Conservation (phyloP, 2,329 filamentous ascomycete genomes). For the Annulohypoxylon truncatum region DNA sequence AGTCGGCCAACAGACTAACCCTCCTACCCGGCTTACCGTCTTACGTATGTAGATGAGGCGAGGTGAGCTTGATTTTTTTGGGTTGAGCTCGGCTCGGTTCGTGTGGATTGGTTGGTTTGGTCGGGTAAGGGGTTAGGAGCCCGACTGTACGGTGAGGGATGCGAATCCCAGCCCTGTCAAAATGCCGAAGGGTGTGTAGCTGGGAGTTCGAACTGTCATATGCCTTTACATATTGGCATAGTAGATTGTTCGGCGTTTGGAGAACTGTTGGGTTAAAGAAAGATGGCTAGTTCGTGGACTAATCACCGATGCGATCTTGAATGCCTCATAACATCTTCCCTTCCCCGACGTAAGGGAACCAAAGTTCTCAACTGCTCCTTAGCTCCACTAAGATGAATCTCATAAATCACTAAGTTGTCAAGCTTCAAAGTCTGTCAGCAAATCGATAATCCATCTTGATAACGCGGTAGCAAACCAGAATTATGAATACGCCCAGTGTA, state of each 20-base stretch:
- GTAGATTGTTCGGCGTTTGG: not conserved
- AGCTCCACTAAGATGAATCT: not conserved
- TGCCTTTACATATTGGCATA: not conserved
- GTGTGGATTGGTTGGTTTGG: not conserved
- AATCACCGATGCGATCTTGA: not conserved
- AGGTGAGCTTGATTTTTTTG: not conserved
- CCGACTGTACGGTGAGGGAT: constrained; percentile 24
- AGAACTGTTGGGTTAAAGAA: not conserved
- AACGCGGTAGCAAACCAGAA: not conserved
- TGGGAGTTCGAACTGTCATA: not conserved
- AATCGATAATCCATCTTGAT: not conserved
- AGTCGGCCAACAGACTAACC: not conserved
- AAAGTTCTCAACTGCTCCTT: not conserved
- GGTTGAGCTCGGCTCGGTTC: constrained; percentile 10
- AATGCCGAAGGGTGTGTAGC: constrained; percentile 1
- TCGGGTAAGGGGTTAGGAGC: constrained; percentile 5
- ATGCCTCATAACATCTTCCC: not conserved
- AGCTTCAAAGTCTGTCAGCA: not conserved
- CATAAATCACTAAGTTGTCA: not conserved
- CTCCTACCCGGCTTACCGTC: not conserved
- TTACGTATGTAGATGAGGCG: not conserved
- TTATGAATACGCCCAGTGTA: not conserved
- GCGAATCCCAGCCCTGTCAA: constrained; percentile 10
- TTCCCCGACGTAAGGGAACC: not conserved
- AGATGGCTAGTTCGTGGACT: not conserved